Base-by-base conservation (phyloP, 2,329 filamentous ascomycete genomes). In the Colletotrichum destructivum region DNA sequence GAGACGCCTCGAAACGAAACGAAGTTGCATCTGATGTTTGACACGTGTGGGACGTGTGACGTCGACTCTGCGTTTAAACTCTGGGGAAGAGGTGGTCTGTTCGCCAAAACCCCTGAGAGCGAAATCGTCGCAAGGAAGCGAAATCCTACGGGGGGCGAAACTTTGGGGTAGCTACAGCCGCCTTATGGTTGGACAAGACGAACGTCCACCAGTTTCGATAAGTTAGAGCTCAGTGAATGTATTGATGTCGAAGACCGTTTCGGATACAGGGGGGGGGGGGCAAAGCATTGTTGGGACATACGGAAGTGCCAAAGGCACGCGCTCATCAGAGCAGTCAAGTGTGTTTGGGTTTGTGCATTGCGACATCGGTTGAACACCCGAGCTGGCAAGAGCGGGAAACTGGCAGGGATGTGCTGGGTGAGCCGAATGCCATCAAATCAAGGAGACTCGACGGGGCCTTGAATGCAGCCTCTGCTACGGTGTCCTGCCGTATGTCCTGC, bases 341-440 rank as follows among this genome's bases (percentile, higher is more conserved):
- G n/a, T 49, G 61, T 61, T 63, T 51, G 46, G 31, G 44, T 51
- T 69, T 64, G n/a, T 5, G 52, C 61, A 40, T 49, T 51, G 57
- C 57, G 47, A 69, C 69, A 69, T 72, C 47, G 46, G 69, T 55
- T 60, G 69, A 72, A 72, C 69, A 69, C 59, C 66, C 46, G 42
- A 57, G 9, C 21, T 55, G 38, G 63, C 46, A 47, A 40, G 47
- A 23, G 46, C 47, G 52, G 26, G 26, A 51, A 46, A 16, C 51
- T 51, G 55, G 47, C 64, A 68, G 40, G 69, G 69, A 40, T 71
- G 38, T 59, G 64, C 57, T 56, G 26, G 64, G 8, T 40, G 38
- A 55, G 57, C 31, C 63, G 51, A 62, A 51, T 42, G 51, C 51
- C 42, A 62, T 57, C 35, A 62, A 35, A 35, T 42, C 42, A 38